A percentile compares a stretch with the other conserved stretches of the same genome.
Conservation (phyloP, 257 asterid species). For the Leonotis leonurus region DNA sequence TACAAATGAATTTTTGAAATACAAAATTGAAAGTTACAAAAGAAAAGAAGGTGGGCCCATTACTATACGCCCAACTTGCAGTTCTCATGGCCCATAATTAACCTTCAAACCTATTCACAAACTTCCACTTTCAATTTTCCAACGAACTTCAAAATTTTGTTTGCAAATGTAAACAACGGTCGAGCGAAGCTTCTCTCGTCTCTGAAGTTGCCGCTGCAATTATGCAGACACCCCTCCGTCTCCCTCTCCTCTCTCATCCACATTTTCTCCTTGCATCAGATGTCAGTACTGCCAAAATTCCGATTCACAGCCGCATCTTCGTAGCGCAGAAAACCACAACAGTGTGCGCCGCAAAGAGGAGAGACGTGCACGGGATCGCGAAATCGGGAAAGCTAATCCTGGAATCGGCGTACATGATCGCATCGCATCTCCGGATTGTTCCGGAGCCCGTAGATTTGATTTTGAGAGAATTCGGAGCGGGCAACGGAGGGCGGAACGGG, state of each 20-base stretch:
- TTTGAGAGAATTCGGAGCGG: constrained; percentile 49
- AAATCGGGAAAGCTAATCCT: constrained; percentile 43
- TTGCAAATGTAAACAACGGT: constrained; percentile 24
- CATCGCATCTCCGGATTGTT: constrained; percentile 50
- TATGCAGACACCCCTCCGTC: constrained; percentile 10
- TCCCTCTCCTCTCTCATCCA: constrained; percentile 18
- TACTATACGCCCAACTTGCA: neutral
- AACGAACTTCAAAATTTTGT: neutral
- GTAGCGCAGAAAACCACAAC: constrained; percentile 17
- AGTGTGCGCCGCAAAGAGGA: constrained; percentile 41
- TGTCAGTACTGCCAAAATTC: neutral
- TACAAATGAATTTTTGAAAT: too few relatives aligned
- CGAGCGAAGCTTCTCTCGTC: neutral
- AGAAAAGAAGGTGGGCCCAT: neutral
- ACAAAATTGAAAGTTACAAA: too few relatives aligned
- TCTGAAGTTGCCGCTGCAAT: neutral
- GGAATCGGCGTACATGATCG: constrained; percentile 55
- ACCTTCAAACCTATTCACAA: constrained; percentile 1
- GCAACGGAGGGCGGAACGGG: constrained; percentile 50
- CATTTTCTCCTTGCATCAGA: neutral
- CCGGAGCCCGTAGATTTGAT: constrained; percentile 62
- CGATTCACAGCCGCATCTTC: neutral
- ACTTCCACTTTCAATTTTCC: neutral
- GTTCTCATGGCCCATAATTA: constrained; percentile 9
- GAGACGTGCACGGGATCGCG: constrained; percentile 26